Evolutionary conservation across 139 green algal species (phyloP), one percentile per base, ranked within the genome.

Genomic region (Volvox reticuliferus): DNA sequence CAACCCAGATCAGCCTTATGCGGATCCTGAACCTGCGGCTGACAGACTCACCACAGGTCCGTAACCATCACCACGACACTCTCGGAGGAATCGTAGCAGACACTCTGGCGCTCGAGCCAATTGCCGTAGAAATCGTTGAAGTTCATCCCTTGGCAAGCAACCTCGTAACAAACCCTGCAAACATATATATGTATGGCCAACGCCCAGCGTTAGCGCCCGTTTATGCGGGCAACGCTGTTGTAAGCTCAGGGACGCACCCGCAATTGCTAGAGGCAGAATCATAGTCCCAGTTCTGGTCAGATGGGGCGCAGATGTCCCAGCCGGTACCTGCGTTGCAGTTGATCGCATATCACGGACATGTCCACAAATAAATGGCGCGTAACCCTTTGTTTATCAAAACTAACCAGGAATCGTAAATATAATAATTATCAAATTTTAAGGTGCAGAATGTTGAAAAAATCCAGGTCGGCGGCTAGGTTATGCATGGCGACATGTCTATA

Each of bases 261-360:
- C 84, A 89, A 22, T 12, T 55, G 28, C 21, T 55, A 0, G 69
- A 73, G 12, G 71, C 68, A 2, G 26, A 26, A 33, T 88, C 88
- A 26, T 88, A 93, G 76, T 93, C 90, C 76, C 78, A 87, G 68
- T 91, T 87, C 85, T 85, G 65, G 67, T 93, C 90, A 21, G 50
- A 81, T 24, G 88, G 65, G 16, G 90, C 90, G 12, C 20, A 50
- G 35, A 93, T 90, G 71, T 93, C 90, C 83, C 83, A 90, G 13
- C 90, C 90, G 18, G 83, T 90, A 14, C 89, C 88, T 87, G 79
- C 24, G 24, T n/a, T n/a, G 77, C 67, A 75, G 14, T n/a, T 75
- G 14, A 55, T 55, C 44, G 44, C 44, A 55, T 55, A 55, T 55
- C 44, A 55, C 44, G 44, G 44, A 55, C 44, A 55, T 55, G 44